phyloP scores from a whole-genome alignment of 768 basidiomycete genomes.

The Russula compacta region DNA sequence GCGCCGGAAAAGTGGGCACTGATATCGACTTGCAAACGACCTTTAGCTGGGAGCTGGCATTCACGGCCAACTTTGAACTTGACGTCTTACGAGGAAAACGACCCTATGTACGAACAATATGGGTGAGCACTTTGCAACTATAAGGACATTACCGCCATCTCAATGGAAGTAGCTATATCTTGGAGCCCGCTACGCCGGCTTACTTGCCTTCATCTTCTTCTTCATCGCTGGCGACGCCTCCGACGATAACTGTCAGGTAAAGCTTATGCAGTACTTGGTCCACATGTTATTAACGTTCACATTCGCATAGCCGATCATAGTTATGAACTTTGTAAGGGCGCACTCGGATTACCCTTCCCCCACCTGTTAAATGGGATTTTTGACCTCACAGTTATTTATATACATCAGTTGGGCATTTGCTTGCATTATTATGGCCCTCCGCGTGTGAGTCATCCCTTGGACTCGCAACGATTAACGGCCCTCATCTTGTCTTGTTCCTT shows the following conservation, averaged over 20 bases:
- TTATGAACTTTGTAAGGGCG: background rate
- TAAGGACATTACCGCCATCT: no score
- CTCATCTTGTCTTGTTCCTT: background rate
- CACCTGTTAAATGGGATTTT: background rate
- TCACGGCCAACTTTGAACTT: background rate
- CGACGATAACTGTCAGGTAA: background rate
- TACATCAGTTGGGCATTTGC: constrained; percentile 1
- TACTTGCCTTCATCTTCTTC: background rate
- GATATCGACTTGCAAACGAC: background rate
- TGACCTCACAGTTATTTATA: background rate
- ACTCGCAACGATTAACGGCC: background rate
- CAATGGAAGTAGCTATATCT: constrained; percentile 2
- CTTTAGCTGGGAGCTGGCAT: background rate
- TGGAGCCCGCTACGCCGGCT: constrained; percentile 1
- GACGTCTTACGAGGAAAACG: constrained; percentile 6
- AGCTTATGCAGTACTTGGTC: background rate
- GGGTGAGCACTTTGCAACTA: background rate
- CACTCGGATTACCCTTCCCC: background rate
- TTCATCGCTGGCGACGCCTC: background rate
- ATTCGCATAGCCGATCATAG: background rate
- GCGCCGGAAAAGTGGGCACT: background rate
- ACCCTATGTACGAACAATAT: constrained; percentile 6
- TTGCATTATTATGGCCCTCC: background rate
- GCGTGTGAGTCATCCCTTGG: background rate
- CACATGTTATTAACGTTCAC: background rate